phyloP scores from a whole-genome alignment of 2,329 filamentous ascomycete species.

The Penicillium sp. region DNA sequence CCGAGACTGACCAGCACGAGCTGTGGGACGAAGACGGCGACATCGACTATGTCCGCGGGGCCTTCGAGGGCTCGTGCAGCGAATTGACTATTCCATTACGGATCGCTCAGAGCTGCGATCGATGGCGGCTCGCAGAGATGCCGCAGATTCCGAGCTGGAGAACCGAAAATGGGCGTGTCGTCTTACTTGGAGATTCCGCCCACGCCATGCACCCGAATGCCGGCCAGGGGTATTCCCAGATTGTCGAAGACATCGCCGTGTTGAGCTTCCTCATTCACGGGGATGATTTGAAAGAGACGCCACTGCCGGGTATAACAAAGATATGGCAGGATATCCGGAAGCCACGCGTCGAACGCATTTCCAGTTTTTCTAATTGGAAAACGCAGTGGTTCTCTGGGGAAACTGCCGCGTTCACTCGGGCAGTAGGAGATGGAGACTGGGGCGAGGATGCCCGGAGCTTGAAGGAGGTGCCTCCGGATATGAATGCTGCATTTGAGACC shows the following conservation, averaged over 20 bases:
- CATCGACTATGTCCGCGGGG: not conserved
- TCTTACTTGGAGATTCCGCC: not conserved
- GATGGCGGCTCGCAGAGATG: not conserved
- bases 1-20: not conserved
- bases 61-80: not conserved
- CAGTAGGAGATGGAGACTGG: not conserved
- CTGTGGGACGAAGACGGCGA: not conserved
- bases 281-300: not conserved
- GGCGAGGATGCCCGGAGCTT: not conserved
- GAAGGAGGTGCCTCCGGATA: not conserved
- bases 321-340: not conserved
- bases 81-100: not conserved
- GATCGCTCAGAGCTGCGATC: not conserved
- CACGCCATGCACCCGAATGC: slow-evolving; percentile 4
- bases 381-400: not conserved
- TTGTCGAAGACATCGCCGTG: not conserved
- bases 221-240: not conserved
- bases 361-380: not conserved
- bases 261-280: not conserved
- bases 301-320: not conserved
- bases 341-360: not conserved
- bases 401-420: not conserved
- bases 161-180: not conserved
- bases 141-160: not conserved
- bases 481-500: not conserved